Conservation (phyloP, 1,284 basidiomycete species). For the Golubevia pallescens region DNA sequence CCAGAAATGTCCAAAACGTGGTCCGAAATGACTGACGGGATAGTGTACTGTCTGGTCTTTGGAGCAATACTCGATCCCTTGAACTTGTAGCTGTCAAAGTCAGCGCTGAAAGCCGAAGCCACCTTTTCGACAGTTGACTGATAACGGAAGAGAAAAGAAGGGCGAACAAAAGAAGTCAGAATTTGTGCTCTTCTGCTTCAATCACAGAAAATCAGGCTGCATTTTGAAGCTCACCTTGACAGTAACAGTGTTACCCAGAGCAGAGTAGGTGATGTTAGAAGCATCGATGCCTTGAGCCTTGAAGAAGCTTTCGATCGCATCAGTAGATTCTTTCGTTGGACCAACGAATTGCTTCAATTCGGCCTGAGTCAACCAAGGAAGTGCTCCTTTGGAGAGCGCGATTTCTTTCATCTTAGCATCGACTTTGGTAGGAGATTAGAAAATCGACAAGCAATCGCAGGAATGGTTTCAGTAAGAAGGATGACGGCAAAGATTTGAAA, state of each 20-base stretch:
- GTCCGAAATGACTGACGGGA: conserved; percentile 1
- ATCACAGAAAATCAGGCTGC: no score
- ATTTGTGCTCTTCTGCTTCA: no score
- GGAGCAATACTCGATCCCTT: conserved; percentile 1
- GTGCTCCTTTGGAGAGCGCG: conserved; percentile 4
- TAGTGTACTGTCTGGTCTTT: conserved; percentile 5
- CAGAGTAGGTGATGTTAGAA: conserved; percentile 1
- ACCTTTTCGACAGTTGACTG: conserved; percentile 3
- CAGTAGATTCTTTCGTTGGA: background rate
- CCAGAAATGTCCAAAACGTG: background rate
- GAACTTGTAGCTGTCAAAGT: conserved; percentile 4
- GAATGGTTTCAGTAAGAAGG: no score
- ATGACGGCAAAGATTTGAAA: no score
- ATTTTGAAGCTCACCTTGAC: background rate
- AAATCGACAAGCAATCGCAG: no score
- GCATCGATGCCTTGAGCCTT: conserved; percentile 1
- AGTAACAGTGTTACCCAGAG: conserved; percentile 8
- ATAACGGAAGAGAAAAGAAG: no score
- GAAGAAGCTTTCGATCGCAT: conserved; percentile 5
- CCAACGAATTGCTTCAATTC: conserved; percentile 6
- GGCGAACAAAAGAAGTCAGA: no score
- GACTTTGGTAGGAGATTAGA: background rate
- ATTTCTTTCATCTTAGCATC: conserved; percentile 4
- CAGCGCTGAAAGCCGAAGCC: conserved; percentile 2
- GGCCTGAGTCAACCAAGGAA: conserved; percentile 8